Base-by-base conservation (phyloP, 441 rosid genomes). In the Pelargonium citronellum region DNA sequence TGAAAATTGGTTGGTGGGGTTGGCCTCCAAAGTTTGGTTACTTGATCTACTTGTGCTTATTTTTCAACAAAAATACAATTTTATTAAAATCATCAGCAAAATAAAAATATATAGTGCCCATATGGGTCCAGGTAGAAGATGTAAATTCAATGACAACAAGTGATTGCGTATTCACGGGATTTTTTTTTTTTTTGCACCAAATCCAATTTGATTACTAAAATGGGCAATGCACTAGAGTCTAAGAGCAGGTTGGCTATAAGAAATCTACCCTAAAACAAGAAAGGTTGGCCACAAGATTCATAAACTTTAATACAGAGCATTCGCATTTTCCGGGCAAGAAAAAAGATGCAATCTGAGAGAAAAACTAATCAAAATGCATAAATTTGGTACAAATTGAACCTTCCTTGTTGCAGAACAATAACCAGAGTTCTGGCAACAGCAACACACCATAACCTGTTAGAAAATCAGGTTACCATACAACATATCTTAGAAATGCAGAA, bases 11-110 rank as follows among this genome's bases (percentile, higher is more conserved):
- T 81, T 67, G 87, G 79, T 75, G 73, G 74, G 76, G 82, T 81
- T 76, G 82, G 84, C 86, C 68, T 85, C 83, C 87, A 75, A 67
- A 64, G 11, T 72, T 68, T 58, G 71, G 65, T 76, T 76, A 49
- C 78, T 77, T 82, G 67, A 75, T 60, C 37, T 20, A 7, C 20
- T 15, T 66, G n/a, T 55, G 12, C 65, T 67, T 22, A 0, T 30
- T n/a, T 66, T 73, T 24, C 10, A 63, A 11, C 22, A 7, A 47
- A 22, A 22, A 43, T 22, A 22, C 34, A n/a, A 11, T 66, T 67
- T 51, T 63, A 11, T 0, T 12, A 5, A 47, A 3, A 13, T 6
- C 4, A 58, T 49, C 41, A 47, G 15, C 13, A 47, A 47, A 47
- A 11, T 49, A 49, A 11, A 49, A n/a, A n/a, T n/a, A 13, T 49